phyloP scores from a whole-genome alignment of 108 stramenopile species.

The Fragilaria crotonensis region DNA sequence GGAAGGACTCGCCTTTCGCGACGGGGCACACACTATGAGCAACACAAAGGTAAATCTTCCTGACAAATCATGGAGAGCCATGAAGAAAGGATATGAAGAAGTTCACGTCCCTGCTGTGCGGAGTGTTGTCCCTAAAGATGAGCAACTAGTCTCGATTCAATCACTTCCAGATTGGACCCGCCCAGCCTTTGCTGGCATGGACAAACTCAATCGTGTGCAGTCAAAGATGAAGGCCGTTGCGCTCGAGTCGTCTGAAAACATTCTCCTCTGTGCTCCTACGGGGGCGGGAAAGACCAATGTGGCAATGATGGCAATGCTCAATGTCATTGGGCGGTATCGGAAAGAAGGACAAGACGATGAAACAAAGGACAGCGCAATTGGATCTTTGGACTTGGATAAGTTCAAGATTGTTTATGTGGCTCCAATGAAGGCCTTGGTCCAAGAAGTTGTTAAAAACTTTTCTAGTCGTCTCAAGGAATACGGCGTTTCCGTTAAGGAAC shows the following conservation, averaged over 20 bases:
- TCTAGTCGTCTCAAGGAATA: constrained; percentile 81
- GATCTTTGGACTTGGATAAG: constrained; percentile 61
- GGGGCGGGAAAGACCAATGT: constrained; percentile 98
- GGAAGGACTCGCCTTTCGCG: constrained; percentile 81
- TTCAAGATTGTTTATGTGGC: constrained; percentile 99
- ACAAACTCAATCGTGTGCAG: constrained; percentile 95
- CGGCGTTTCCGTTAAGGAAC: constrained; percentile 90
- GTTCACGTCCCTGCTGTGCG: constrained; percentile 96
- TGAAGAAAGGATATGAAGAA: constrained; percentile 98
- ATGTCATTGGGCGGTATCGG: constrained; percentile 89
- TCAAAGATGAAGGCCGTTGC: constrained; percentile 90
- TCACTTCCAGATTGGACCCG: constrained; percentile 97
- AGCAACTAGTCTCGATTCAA: constrained; percentile 69
- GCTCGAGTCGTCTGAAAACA: constrained; percentile 81
- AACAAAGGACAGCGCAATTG: constrained; percentile 34
- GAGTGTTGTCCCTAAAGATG: constrained; percentile 66
- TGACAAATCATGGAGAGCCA: constrained; percentile 87
- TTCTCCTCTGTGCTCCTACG: constrained; percentile 98
- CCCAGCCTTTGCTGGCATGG: constrained; percentile 86
- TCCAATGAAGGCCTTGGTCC: constrained; percentile 99
- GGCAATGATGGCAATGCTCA: constrained; percentile 91
- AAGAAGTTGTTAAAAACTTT: constrained; percentile 97
- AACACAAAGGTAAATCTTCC: constrained; percentile 91
- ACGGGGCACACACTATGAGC: constrained; percentile 91
- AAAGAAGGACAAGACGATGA: constrained; percentile 37